Evolutionary conservation across 768 basidiomycete species (phyloP), one percentile per base, ranked within the genome.

Genomic region (Neoboletus brunneissimus): DNA sequence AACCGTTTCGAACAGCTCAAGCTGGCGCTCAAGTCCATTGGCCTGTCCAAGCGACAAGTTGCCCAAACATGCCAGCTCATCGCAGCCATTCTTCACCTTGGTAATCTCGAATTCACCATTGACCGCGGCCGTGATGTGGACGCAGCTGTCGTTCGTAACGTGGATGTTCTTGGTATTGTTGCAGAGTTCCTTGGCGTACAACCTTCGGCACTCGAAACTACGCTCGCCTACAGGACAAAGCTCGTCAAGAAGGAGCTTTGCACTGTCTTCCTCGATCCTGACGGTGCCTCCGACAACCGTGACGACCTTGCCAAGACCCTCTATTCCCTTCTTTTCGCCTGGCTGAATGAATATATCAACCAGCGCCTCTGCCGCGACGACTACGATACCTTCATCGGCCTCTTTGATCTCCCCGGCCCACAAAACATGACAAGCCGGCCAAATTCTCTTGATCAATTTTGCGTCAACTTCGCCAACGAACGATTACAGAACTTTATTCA

Each of bases 261-360:
- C 72, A 97, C 94, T 0, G 87, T 97, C 27, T 97, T 98, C 76
- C 82, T 98, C 44, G 95, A 98, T 68, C 86, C 91, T 0, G 95
- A 98, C 67, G 91, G 91, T 51, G 93, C 96, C 2, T 87, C 91
- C 0, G 88, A 90, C 65, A 97, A 98, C 63, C 79, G 95, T 44
- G 96, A 98, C 67, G 93, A 96, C 70, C 86, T 99, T 37, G 92
- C 95, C 20, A 89, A 94, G 70, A 89, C 91, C 0, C 81, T 98
- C 0, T 98, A 98, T 69, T 93, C 94, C 5, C 82, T 99, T 3
- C 81, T 98, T 20, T 98, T 98, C 65, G 86, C 92, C 3, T 98
- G 95, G 95, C 73, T 98, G 56, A 96, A 95, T 69, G 97, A 98
- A 68, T 84, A 92, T 68, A 88, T 98, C 77, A 98, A 98, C 69